Percentiles rank a stretch among this genome's conserved stretches.
These are phyloP conservation scores for Penicillium brasilianum DNA, from an alignment of 2,329 filamentous ascomycete genomes.

Conservation along the genomic window DNA sequence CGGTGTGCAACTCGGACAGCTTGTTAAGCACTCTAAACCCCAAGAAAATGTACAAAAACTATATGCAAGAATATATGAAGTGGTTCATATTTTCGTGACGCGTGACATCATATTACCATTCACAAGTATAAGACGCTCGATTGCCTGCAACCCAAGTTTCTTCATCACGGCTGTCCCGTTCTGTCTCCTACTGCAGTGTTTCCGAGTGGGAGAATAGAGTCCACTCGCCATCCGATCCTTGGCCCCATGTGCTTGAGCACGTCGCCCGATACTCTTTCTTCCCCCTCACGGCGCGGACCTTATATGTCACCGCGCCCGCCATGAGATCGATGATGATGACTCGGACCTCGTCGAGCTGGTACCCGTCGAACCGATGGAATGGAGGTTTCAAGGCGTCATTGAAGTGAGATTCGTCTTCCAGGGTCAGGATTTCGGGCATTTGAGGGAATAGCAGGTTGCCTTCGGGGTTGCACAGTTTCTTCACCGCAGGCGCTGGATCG, in stretches of 20 bases:
- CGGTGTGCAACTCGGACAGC: neutral
- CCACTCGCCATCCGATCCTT: conserved; percentile 47
- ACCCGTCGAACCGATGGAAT: conserved; percentile 44
- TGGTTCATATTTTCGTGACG: conserved; percentile 3
- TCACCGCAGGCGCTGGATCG: conserved; percentile 41
- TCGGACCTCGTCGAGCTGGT: conserved; percentile 37
- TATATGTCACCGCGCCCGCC: conserved; percentile 43
- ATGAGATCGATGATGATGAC: conserved; percentile 44
- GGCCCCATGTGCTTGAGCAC: conserved; percentile 44
- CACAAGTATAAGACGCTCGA: conserved; percentile 3
- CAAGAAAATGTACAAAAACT: neutral
- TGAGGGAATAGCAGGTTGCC: conserved; percentile 43
- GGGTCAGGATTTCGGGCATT: conserved; percentile 35
- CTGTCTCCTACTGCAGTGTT: conserved; percentile 34
- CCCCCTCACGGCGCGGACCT: conserved; percentile 36
- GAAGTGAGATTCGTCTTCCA: conserved; percentile 36
- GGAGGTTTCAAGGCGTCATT: conserved; percentile 36
- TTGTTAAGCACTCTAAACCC: neutral
- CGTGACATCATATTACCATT: conserved; percentile 4
- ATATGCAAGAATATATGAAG: neutral
- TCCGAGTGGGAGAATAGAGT: conserved; percentile 43
- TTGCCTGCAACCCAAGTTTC: neutral
- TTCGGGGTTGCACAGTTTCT: conserved; percentile 38
- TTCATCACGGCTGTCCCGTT: neutral
- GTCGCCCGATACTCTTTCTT: conserved; percentile 36